A percentile compares a stretch with the other conserved stretches of the same genome.
phyloP scores from a whole-genome alignment of 768 basidiomycete genomes.

The Lyophyllum semitale region DNA sequence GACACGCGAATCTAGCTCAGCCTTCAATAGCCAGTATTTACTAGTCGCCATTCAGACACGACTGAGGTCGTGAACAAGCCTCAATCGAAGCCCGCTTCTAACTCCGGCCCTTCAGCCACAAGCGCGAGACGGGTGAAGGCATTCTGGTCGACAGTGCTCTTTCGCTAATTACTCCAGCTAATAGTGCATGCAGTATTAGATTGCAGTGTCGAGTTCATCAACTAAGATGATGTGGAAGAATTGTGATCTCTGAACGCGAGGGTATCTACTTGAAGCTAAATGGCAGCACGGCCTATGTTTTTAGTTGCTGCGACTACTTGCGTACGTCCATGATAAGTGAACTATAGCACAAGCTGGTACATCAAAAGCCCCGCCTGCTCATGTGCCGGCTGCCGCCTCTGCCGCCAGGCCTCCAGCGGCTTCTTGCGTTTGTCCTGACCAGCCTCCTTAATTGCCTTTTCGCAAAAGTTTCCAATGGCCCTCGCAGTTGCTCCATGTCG shows the following conservation, averaged over 20 bases:
- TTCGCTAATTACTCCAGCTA: no score
- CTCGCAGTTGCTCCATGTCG: conserved; percentile 56
- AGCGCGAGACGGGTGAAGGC: no score
- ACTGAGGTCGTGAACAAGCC: background rate
- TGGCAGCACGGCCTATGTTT: no score
- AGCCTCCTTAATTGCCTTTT: conserved; percentile 48
- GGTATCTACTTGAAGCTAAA: no score
- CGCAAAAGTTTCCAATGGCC: conserved; percentile 63
- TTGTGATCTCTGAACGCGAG: no score
- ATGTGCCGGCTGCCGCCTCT: conserved; percentile 52
- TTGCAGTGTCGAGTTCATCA: no score
- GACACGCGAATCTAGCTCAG: conserved; percentile 81
- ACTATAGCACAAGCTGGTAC: conserved; percentile 53
- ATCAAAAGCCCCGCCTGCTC: conserved; percentile 55
- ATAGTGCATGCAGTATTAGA: no score
- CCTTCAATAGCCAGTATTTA: conserved; percentile 78
- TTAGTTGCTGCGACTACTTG: background rate
- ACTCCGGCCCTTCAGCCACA: background rate
- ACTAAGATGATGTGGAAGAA: no score
- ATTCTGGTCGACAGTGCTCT: no score
- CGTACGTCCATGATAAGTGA: no score
- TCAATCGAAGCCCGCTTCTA: conserved; percentile 4
- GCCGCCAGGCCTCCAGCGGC: conserved; percentile 46
- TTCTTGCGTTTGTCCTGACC: conserved; percentile 35
- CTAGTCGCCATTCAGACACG: conserved; percentile 12